Base-by-base conservation (phyloP, 192 early-diverging fungal species). In the Backusella mclennaniae region DNA sequence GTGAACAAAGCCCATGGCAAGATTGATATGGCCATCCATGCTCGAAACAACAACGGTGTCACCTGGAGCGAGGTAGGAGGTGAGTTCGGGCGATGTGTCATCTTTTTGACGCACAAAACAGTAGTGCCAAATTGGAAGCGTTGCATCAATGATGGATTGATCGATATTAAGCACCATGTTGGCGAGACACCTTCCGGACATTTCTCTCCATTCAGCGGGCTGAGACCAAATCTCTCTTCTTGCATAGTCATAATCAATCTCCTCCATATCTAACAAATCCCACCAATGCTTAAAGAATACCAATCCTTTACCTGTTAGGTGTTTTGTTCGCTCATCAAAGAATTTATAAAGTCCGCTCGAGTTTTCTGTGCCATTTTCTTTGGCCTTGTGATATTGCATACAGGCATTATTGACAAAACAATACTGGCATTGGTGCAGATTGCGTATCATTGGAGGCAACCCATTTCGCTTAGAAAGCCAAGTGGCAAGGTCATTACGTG, bases 41-140 rank as follows among this genome's bases (percentile, higher is more conserved):
- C 89, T 90, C 0, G 97, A 97, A 8, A 98, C 83, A 0, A 96
- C 89, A 26, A 98, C 86, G 0, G 91, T 90, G 70, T 98, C 97
- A 12, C 93, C 94, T 0, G 90, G 85, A 29, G 76, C 69, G 35
- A 94, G 86, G 5, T 87, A 87, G 52, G 84, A 84, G 29, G 80
- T 79, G 12, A 91, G 56, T 11, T 87, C 73, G 0, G 84, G 81
- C 6, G 59, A 67, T 26, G 76, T 70, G 21, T 21, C 6, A 0
- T 46, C 11, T 4, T 6, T 52, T 35, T 71, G 21, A n/a, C 44
- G 39, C 4, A 71, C 39, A 46, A 71, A 71, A 71, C 70, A 42
- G 42, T 71, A 71, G 26, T 71, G n/a, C 70, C 70, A 71, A 1
- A 8, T 21, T 35, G 52, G 2, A 5, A 26, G 41, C 23, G 23